Conservation (phyloP, 129 eudicot species). For the Flaveria bidentis region DNA sequence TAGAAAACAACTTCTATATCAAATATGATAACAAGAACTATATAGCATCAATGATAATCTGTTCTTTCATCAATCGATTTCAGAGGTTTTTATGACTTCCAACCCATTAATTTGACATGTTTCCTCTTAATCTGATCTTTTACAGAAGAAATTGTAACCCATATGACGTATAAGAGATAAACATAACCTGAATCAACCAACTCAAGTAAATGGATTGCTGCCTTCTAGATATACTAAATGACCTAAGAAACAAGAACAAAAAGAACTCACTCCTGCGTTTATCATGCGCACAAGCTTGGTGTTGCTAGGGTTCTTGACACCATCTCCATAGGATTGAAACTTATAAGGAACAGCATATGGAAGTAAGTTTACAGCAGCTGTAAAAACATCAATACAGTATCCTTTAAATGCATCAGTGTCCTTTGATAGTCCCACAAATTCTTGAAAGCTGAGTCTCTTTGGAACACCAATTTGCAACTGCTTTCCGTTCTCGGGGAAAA, state of each 20-base stretch:
- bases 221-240: background rate
- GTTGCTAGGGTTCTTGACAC: conserved; percentile 57
- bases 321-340: conserved; percentile 66
- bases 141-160: background rate
- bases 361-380: conserved; percentile 62
- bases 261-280: conserved; percentile 56
- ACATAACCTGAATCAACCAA: background rate
- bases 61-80: background rate
- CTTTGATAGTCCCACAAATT: conserved; percentile 45
- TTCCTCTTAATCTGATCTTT: background rate
- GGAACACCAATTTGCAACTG: conserved; percentile 67
- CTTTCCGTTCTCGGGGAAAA: conserved; percentile 74
- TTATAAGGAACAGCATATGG: conserved; percentile 82
- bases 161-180: background rate
- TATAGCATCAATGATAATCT: background rate
- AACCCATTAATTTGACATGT: background rate
- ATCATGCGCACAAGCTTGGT: conserved; percentile 68
- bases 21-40: background rate
- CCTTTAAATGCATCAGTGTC: conserved; percentile 48
- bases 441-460: conserved; percentile 59
- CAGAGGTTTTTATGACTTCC: background rate
- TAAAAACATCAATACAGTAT: conserved; percentile 84
- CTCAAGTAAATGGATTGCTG: background rate
- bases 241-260: conserved; percentile 4
- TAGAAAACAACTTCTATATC: background rate